phyloP scores from a whole-genome alignment of 441 rosid genomes.

The Melastoma candidum region DNA sequence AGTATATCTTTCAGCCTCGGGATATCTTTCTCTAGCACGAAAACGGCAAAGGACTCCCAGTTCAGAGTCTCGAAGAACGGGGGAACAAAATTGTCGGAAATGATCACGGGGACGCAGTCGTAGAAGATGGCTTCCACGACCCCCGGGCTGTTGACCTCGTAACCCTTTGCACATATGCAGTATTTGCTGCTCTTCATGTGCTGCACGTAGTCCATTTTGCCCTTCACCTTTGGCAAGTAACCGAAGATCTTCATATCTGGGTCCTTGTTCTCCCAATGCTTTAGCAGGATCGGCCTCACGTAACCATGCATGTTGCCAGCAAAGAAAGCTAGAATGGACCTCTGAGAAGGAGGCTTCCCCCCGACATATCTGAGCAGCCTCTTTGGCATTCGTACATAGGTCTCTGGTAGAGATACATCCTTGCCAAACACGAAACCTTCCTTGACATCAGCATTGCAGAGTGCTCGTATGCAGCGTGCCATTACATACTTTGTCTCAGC shows the following conservation, averaged over 20 bases:
- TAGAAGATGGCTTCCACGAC: slow-evolving; percentile 80
- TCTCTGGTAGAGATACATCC: slow-evolving; percentile 82
- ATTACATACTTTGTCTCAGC: slow-evolving; percentile 49
- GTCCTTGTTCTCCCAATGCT: slow-evolving; percentile 67
- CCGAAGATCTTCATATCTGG: slow-evolving; percentile 77
- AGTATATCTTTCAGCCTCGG: slow-evolving; percentile 70
- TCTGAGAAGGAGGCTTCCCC: slow-evolving; percentile 56
- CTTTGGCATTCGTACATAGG: slow-evolving; percentile 42
- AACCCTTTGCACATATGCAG: slow-evolving; percentile 85
- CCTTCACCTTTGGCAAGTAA: slow-evolving; percentile 39
- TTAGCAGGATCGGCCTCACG: slow-evolving; percentile 56
- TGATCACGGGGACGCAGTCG: slow-evolving; percentile 84
- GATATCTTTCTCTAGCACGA: slow-evolving; percentile 69
- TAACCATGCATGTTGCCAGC: slow-evolving; percentile 89
- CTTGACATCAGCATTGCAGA: slow-evolving; percentile 76
- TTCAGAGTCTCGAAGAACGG: slow-evolving; percentile 69
- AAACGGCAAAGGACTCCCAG: slow-evolving; percentile 89
- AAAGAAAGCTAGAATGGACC: slow-evolving; percentile 71
- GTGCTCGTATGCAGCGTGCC: slow-evolving; percentile 74
- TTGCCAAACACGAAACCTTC: slow-evolving; percentile 81
- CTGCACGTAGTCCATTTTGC: slow-evolving; percentile 50
- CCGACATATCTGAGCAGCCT: slow-evolving; percentile 55
- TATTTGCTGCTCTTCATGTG: slow-evolving; percentile 88
- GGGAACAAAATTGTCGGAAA: slow-evolving; percentile 82
- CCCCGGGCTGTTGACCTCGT: slow-evolving; percentile 85